Conservation (phyloP, 129 eudicot genomes). For the Erigeron canadensis region DNA sequence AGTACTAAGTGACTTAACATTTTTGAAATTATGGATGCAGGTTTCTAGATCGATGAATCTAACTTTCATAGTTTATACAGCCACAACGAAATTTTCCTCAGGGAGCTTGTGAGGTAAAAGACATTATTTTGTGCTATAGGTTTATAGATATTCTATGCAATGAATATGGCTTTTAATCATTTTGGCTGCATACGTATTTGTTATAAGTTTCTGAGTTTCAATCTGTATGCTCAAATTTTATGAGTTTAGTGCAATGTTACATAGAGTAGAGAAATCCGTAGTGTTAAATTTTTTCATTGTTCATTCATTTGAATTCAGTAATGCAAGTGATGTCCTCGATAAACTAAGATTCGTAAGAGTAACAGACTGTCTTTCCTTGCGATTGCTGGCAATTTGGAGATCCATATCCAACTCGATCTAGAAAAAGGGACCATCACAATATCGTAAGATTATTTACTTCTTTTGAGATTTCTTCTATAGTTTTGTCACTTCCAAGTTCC, state of each 20-base stretch:
- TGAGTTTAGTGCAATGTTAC: background rate
- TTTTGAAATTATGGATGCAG: conserved; percentile 43
- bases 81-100: conserved; percentile 88
- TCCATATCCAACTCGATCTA: conserved; percentile 83
- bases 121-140: background rate
- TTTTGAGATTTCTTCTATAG: background rate
- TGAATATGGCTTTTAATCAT: background rate
- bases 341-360: conserved; percentile 93
- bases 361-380: conserved; percentile 85
- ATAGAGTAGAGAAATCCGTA: background rate
- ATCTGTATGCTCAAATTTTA: background rate
- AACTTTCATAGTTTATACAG: conserved; percentile 97
- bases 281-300: background rate
- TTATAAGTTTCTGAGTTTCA: background rate
- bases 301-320: conserved; percentile 41
- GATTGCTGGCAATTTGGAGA: conserved; percentile 78
- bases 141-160: background rate
- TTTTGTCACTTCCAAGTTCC: too few relatives aligned
- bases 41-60: conserved; percentile 85
- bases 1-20: conserved; percentile 5
- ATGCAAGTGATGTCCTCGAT: conserved; percentile 95
- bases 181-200: background rate
- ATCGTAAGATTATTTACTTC: conserved; percentile 42
- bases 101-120: conserved; percentile 92
- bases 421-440: conserved; percentile 90